Evolutionary conservation across 352 stramenopile species (phyloP).

Genomic region (Pythium chondricola): DNA sequence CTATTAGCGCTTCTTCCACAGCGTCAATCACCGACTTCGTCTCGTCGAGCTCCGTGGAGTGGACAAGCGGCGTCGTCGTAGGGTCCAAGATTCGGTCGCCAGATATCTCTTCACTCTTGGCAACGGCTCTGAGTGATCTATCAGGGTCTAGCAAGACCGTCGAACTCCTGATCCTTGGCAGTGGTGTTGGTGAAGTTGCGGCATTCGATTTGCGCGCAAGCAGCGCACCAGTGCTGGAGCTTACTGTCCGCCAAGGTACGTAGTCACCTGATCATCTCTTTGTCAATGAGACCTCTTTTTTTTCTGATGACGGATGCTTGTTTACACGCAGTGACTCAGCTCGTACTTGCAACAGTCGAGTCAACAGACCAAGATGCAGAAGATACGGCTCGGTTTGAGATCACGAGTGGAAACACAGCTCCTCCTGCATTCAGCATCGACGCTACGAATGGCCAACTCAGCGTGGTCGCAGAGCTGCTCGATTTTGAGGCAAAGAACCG

Average conservation of each 20-base stretch:
- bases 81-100: conserved; percentile 26
- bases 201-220: conserved; percentile 27
- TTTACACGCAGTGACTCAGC: conserved; percentile 13
- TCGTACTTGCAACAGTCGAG: conserved; percentile 1
- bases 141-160: not conserved
- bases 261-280: not conserved
- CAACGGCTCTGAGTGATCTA: conserved; percentile 5
- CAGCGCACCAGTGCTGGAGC: conserved; percentile 25
- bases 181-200: conserved; percentile 39
- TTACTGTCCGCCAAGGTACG: conserved; percentile 35
- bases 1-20: not conserved
- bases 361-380: conserved; percentile 12
- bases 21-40: conserved; percentile 16
- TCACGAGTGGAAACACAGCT: conserved; percentile 11
- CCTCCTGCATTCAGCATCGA: conserved; percentile 14
- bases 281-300: not conserved
- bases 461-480: conserved; percentile 8
- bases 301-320: not conserved
- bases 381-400: conserved; percentile 9
- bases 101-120: conserved; percentile 18
- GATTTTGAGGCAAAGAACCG: conserved; percentile 14
- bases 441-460: conserved; percentile 8
- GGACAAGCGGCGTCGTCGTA: conserved; percentile 9
- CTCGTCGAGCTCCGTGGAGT: conserved; percentile 21
- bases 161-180: conserved; percentile 33